Base-by-base conservation (phyloP, 169 alveolate genomes). In the Eimeria falciformis region DNA sequence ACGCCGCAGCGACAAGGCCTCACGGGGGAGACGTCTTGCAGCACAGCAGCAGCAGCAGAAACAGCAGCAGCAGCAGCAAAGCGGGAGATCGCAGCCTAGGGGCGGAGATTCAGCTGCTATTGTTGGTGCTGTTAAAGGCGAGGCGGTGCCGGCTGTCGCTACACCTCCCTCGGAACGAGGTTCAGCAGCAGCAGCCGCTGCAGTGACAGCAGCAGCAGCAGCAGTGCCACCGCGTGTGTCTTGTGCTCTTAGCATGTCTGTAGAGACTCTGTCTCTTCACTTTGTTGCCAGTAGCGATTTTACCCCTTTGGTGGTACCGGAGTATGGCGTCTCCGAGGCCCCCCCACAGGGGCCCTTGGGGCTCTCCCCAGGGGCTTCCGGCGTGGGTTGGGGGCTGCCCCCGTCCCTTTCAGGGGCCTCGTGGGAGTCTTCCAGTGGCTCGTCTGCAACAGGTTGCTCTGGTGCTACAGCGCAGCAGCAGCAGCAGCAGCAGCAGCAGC, bases 301-400 rank as follows among this genome's bases (percentile, higher is more conserved):
- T 47, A 47, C 65, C 6, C 88, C 88, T 46, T 53, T 78, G 71
- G 65, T 78, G 88, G 55, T 78, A 50, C 88, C 88, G 5, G 73
- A 50, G 3, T 27, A 53, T 9, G 50, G 88, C 25, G 45, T 75
- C 23, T n/a, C n/a, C n/a, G n/a, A n/a, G n/a, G n/a, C n/a, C n/a
- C n/a, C n/a, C n/a, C 65, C 65, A 0, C 43, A 50, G 86, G 86
- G 86, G 29, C 86, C 86, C 46, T 12, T 14, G 29, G 69, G 88
- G 88, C 40, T 47, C 71, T 71, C 68, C 23, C n/a, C 55, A 25
- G 88, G 14, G 14, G 62, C 62, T 14, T 50, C 14, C 14, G 7
- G n/a, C 62, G n/a, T 14, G 62, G 62, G 62, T 7, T 7, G 62
- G 62, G 62, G 62, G 62, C n/a, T 7, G n/a, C 62, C 71, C 62